Evolutionary conservation across 2,329 filamentous ascomycete species (phyloP).

Genomic region (Pestalotiopsis sp.): DNA sequence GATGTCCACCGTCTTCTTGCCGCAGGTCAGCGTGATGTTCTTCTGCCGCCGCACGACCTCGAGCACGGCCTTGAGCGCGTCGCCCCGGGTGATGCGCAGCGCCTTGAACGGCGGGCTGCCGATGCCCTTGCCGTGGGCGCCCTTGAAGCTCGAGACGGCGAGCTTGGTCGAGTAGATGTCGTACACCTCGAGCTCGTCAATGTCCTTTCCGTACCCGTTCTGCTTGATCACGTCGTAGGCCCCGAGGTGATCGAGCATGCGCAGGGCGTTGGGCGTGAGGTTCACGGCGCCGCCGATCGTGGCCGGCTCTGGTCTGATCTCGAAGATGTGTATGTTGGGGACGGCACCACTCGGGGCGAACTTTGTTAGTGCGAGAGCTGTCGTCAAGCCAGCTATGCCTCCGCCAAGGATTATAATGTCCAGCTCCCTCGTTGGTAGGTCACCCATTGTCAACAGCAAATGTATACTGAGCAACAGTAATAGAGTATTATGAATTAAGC

Average conservation of each 20-base stretch:
- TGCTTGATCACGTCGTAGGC: conserved; percentile 9
- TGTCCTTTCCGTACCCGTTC: conserved; percentile 11
- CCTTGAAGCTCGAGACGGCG: conserved; percentile 14
- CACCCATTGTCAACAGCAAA: not conserved
- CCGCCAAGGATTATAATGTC: conserved; percentile 14
- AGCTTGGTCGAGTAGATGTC: conserved; percentile 15
- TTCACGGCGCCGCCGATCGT: conserved; percentile 15
- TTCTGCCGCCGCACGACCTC: conserved; percentile 4
- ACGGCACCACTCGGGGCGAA: conserved; percentile 12
- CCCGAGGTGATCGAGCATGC: conserved; percentile 13
- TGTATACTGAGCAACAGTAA: not conserved
- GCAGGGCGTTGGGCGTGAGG: conserved; percentile 14
- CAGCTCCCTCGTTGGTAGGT: conserved; percentile 1
- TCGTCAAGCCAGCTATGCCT: conserved; percentile 15
- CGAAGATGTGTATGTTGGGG: conserved; percentile 12
- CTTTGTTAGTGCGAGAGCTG: conserved; percentile 14
- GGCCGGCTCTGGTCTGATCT: conserved; percentile 13
- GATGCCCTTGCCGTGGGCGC: conserved; percentile 11
- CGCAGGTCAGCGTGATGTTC: conserved; percentile 12
- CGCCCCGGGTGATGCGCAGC: conserved; percentile 14
- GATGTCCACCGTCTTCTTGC: conserved; percentile 11
- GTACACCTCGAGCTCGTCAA: conserved; percentile 14
- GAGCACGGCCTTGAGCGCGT: conserved; percentile 15
- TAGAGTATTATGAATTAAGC: not conserved
- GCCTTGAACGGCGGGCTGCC: conserved; percentile 14